phyloP scores from a whole-genome alignment of 2,329 filamentous ascomycete genomes.

The Coniella lustricola region DNA sequence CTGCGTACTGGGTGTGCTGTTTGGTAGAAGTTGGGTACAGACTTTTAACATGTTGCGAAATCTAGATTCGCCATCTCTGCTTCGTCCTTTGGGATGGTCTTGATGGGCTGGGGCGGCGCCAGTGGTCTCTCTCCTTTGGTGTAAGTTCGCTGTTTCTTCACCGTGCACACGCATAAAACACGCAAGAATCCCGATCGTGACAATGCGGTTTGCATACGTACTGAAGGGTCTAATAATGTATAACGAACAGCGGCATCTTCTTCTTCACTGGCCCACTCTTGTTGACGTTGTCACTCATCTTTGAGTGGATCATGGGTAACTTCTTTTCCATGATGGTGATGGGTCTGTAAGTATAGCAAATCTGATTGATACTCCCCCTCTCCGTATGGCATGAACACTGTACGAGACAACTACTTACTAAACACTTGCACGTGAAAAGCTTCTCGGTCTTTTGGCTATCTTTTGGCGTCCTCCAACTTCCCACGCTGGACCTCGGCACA shows the following conservation, averaged over 20 bases:
- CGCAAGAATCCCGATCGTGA: no score
- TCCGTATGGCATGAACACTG: not conserved
- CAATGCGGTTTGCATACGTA: no score
- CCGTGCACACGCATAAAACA: no score
- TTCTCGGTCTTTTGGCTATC: slow-evolving; percentile 41
- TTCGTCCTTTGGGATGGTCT: slow-evolving; percentile 29
- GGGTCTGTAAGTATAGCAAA: slow-evolving; percentile 28
- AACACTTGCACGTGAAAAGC: not conserved
- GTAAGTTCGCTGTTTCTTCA: slow-evolving; percentile 18
- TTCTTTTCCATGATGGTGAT: slow-evolving; percentile 47
- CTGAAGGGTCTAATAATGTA: no score
- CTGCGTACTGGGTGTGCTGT: no score
- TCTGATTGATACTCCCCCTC: not conserved
- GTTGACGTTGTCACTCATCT: slow-evolving; percentile 38
- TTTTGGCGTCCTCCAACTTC: slow-evolving; percentile 43
- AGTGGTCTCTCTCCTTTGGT: slow-evolving; percentile 26
- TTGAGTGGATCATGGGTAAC: slow-evolving; percentile 46
- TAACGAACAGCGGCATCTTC: slow-evolving; percentile 27
- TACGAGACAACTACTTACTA: not conserved
- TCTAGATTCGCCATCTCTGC: slow-evolving; percentile 31
- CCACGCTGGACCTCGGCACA: slow-evolving; percentile 37
- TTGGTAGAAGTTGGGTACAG: no score
- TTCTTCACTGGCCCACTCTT: slow-evolving; percentile 39
- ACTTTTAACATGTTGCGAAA: not conserved
- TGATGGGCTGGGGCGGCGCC: slow-evolving; percentile 32